These are phyloP conservation scores for Pestalotiopsis sp. DNA, from an alignment of 2,329 filamentous ascomycete genomes.

Conservation along the genomic window DNA sequence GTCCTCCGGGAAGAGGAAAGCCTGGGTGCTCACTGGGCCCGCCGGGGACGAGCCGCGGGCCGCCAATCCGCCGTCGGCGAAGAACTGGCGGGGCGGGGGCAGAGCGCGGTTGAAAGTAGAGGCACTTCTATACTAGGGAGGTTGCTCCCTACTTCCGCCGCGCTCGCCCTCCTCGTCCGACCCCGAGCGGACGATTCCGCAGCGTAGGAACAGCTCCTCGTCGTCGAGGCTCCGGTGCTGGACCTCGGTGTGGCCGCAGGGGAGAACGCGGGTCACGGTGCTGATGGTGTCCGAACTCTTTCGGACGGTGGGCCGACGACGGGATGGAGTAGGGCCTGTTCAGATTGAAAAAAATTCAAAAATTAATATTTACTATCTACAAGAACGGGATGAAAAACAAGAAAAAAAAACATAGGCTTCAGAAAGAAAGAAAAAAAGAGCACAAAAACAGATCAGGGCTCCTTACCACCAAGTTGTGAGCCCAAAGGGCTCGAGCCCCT, in stretches of 20 bases:
- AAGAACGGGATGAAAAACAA: too few species aligned
- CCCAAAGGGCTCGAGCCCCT: too few species aligned
- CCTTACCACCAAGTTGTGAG: too few species aligned
- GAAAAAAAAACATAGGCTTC: too few species aligned
- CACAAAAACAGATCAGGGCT: too few species aligned
- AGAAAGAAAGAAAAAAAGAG: too few species aligned
- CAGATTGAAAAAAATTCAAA: neutral
- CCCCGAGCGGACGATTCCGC: neutral
- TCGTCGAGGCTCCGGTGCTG: neutral
- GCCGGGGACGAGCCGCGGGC: neutral
- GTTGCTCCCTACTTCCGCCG: neutral
- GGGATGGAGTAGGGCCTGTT: neutral
- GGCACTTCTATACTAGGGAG: neutral
- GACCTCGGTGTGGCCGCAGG: neutral
- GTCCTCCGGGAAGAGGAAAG: neutral
- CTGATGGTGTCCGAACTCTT: neutral
- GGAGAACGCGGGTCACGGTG: neutral
- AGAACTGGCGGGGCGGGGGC: neutral
- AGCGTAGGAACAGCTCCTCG: neutral
- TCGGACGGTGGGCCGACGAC: neutral
- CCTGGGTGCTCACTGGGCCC: neutral
- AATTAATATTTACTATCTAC: too few species aligned
- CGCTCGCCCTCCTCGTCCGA: neutral
- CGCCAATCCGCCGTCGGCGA: neutral
- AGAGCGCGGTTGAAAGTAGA: neutral